Conservation (phyloP, 768 basidiomycete genomes). For the Suillus placidus region DNA sequence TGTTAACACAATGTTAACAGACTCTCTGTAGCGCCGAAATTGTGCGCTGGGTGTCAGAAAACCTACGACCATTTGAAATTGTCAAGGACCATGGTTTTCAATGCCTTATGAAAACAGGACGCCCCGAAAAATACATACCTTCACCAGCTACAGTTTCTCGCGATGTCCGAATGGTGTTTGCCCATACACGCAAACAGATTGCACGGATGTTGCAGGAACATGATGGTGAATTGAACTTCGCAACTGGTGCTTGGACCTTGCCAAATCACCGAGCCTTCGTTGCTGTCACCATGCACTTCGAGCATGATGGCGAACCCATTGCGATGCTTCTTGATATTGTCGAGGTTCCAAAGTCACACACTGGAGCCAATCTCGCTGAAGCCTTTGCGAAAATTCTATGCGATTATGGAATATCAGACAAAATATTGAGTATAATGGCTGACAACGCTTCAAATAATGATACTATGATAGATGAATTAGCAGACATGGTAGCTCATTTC, state of each 20-base stretch:
- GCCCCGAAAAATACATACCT: constrained; percentile 21
- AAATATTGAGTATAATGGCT: constrained; percentile 24
- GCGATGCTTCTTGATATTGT: constrained; percentile 18
- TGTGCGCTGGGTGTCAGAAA: constrained; percentile 27
- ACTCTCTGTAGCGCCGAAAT: too few species aligned
- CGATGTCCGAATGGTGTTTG: constrained; percentile 24
- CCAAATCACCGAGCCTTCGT: too few species aligned
- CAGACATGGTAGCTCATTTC: too few species aligned
- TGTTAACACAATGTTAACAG: too few species aligned
- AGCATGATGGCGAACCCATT: constrained; percentile 30
- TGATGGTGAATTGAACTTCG: too few species aligned
- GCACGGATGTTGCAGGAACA: too few species aligned
- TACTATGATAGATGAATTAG: too few species aligned
- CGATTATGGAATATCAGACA: constrained; percentile 37
- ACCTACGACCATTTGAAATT: constrained; percentile 24
- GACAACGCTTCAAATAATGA: too few species aligned
- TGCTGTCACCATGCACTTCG: constrained; percentile 28
- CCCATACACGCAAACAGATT: background rate
- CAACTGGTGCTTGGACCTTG: too few species aligned
- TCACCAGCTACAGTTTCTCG: constrained; percentile 22
- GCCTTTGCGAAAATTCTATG: constrained; percentile 37
- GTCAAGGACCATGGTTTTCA: constrained; percentile 24
- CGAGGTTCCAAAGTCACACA: constrained; percentile 35
- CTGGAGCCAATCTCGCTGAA: constrained; percentile 35
- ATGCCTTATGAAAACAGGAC: constrained; percentile 21